Conservation (phyloP, 306 rosid genomes). For the Betula pendula region DNA sequence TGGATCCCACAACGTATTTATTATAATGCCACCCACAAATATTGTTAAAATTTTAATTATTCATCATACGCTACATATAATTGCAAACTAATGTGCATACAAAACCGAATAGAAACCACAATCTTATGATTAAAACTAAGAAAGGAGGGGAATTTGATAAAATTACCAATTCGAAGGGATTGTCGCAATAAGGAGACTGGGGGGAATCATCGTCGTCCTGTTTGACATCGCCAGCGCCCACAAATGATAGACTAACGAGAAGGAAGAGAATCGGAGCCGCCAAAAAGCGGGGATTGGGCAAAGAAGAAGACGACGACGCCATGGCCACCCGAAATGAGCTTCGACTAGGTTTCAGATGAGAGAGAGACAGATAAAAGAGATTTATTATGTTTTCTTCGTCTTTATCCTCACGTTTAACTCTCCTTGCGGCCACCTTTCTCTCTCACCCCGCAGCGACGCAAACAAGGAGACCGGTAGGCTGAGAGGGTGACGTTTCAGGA, state of each 20-base stretch:
- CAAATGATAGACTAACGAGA: constrained; percentile 29
- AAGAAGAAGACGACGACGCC: constrained; percentile 38
- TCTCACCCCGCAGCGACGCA: no score
- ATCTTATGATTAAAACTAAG: background rate
- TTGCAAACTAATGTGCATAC: background rate
- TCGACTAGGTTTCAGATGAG: constrained; percentile 11
- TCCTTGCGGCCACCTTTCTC: background rate
- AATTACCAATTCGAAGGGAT: constrained; percentile 72
- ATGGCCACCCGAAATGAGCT: constrained; percentile 30
- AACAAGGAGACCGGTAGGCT: background rate
- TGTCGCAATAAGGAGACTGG: constrained; percentile 57
- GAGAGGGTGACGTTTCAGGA: background rate
- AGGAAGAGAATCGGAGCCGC: constrained; percentile 33
- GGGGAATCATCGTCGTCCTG: constrained; percentile 44
- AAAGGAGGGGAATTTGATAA: background rate
- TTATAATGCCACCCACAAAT: background rate
- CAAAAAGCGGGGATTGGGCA: background rate
- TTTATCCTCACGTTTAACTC: background rate
- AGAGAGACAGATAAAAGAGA: background rate
- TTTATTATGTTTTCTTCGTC: background rate
- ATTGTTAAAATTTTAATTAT: background rate
- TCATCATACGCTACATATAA: background rate
- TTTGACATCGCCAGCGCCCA: constrained; percentile 42
- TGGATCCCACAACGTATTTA: background rate
- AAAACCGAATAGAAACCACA: background rate